Evolutionary conservation across 306 rosid species (phyloP).

Genomic region (Trichosanthes cucumerina): DNA sequence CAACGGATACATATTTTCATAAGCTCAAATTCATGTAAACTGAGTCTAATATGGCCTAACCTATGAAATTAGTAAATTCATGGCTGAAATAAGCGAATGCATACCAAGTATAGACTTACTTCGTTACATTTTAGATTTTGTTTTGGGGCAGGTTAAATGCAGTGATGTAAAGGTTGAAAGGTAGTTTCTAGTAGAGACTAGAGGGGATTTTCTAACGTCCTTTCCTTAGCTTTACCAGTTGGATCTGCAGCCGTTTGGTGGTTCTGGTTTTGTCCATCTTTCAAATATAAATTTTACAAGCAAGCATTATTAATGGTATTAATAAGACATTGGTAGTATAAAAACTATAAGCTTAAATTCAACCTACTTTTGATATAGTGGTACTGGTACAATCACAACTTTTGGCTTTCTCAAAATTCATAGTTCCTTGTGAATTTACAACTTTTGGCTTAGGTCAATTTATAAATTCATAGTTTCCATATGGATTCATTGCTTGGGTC

Average conservation of each 20-base stretch:
- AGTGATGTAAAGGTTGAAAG: background rate
- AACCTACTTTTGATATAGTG: background rate
- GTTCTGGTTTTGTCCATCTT: background rate
- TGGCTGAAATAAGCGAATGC: background rate
- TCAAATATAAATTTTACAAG: background rate
- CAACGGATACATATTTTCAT: background rate
- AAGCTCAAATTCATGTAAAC: background rate
- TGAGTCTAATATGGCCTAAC: background rate
- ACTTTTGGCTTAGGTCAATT: background rate
- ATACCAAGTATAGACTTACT: background rate
- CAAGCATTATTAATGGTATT: background rate
- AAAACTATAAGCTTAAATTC: background rate
- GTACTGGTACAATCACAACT: background rate
- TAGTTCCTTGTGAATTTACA: background rate
- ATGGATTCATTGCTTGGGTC: background rate
- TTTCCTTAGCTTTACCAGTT: background rate
- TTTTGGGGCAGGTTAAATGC: background rate
- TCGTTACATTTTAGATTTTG: background rate
- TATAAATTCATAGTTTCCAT: background rate
- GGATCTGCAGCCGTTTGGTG: background rate
- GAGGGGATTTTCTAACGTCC: background rate
- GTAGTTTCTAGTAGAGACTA: background rate
- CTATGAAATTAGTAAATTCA: background rate
- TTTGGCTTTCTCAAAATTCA: background rate
- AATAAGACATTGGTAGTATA: background rate